These are phyloP conservation scores for Boletus rex-veris DNA, from an alignment of 768 basidiomycete species.

Conservation along the genomic window DNA sequence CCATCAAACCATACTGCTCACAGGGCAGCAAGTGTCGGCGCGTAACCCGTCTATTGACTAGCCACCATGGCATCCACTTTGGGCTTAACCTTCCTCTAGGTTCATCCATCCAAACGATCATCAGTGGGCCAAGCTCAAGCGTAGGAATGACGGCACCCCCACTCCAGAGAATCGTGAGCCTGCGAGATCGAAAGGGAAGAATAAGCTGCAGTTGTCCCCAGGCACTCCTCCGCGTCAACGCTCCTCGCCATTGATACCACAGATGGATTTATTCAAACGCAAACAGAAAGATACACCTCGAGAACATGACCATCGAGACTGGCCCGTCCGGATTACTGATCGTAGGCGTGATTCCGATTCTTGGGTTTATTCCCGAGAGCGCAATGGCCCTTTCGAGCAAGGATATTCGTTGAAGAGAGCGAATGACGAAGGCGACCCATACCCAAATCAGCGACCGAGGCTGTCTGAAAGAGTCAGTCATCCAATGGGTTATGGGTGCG, in stretches of 20 bases:
- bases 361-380: slow-evolving; percentile 21
- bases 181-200: slow-evolving; percentile 23
- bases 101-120: slow-evolving; percentile 51
- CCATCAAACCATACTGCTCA: slow-evolving; percentile 42
- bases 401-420: slow-evolving; percentile 23
- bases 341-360: slow-evolving; percentile 25
- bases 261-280: slow-evolving; percentile 42
- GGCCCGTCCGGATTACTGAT: slow-evolving; percentile 17
- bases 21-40: slow-evolving; percentile 52
- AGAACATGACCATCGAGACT: slow-evolving; percentile 21
- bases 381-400: slow-evolving; percentile 12
- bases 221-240: slow-evolving; percentile 18
- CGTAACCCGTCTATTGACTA: slow-evolving; percentile 17
- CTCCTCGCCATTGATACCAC: slow-evolving; percentile 40
- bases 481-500: background rate
- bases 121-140: slow-evolving; percentile 35
- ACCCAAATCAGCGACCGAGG: slow-evolving; percentile 29
- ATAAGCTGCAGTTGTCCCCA: slow-evolving; percentile 17
- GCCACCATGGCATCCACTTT: slow-evolving; percentile 4
- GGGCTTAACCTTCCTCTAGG: slow-evolving; percentile 23
- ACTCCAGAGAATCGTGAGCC: slow-evolving; percentile 23
- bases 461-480: slow-evolving; percentile 26
- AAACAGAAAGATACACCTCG: slow-evolving; percentile 24
- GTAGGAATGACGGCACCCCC: slow-evolving; percentile 11
- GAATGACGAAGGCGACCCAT: slow-evolving; percentile 22